These are phyloP conservation scores for Leccinum broughii DNA, from an alignment of 768 basidiomycete genomes.

Conservation along the genomic window DNA sequence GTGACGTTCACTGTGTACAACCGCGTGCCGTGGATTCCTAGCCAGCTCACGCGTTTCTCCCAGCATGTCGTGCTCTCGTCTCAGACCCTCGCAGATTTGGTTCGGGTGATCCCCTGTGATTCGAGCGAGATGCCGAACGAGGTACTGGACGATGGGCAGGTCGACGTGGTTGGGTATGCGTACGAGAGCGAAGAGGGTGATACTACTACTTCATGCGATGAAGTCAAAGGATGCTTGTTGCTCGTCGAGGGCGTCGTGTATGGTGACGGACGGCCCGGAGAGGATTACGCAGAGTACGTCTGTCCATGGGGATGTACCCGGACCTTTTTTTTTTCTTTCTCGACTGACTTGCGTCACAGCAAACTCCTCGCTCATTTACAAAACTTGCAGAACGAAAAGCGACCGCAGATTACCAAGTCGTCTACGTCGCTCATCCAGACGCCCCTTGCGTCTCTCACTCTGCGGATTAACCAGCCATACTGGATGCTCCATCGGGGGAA, in stretches of 20 bases:
- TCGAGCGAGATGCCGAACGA: conserved; percentile 56
- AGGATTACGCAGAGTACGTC: conserved; percentile 61
- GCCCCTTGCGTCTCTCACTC: conserved; percentile 49
- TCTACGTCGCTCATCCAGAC: conserved; percentile 48
- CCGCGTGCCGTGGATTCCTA: conserved; percentile 60
- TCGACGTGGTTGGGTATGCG: conserved; percentile 36
- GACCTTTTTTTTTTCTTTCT: not conserved
- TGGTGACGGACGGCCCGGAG: conserved; percentile 46
- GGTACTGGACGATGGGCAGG: conserved; percentile 31
- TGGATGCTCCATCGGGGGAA: conserved; percentile 80
- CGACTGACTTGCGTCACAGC: conserved; percentile 32
- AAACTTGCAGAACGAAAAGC: conserved; percentile 34
- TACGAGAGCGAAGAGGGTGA: conserved; percentile 12
- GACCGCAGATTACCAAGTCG: conserved; percentile 37
- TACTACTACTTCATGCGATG: not conserved
- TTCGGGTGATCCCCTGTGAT: conserved; percentile 57
- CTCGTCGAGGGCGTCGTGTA: conserved; percentile 63
- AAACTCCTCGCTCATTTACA: conserved; percentile 45
- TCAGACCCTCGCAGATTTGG: conserved; percentile 68
- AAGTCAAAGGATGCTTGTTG: conserved; percentile 46
- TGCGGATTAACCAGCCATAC: conserved; percentile 75
- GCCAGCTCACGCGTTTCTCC: conserved; percentile 59
- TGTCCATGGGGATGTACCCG: not conserved
- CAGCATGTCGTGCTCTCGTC: conserved; percentile 71
- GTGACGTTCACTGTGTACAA: conserved; percentile 62